These are phyloP conservation scores for Citeromyces nyonsensis DNA, from an alignment of 805 yeast genomes.

Conservation along the genomic window DNA sequence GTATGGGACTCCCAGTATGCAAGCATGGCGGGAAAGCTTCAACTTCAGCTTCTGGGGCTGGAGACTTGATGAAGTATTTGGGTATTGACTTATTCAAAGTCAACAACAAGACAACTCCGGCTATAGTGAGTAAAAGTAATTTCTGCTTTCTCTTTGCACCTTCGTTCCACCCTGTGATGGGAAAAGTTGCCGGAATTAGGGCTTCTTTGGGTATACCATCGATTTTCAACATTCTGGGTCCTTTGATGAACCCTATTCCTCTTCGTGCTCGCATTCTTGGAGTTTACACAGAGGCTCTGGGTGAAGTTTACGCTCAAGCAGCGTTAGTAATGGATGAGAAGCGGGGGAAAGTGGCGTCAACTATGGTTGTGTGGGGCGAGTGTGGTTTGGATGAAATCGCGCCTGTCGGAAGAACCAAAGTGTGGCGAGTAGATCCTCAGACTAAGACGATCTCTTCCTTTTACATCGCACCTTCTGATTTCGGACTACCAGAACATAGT, in stretches of 20 bases:
- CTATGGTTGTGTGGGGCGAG: slow-evolving; percentile 88
- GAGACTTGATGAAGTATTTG: slow-evolving; percentile 67
- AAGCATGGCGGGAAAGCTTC: slow-evolving; percentile 98
- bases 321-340: slow-evolving; percentile 44
- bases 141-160: slow-evolving; percentile 83
- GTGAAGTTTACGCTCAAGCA: slow-evolving; percentile 74
- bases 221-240: slow-evolving; percentile 88
- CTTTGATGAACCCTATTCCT: slow-evolving; percentile 84
- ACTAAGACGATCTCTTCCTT: slow-evolving; percentile 25
- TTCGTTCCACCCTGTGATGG: slow-evolving; percentile 87
- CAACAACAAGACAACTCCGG: slow-evolving; percentile 43
- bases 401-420: slow-evolving; percentile 68
- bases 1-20: slow-evolving; percentile 67
- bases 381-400: slow-evolving; percentile 89
- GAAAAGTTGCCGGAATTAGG: slow-evolving; percentile 64
- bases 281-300: slow-evolving; percentile 68
- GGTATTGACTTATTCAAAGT: slow-evolving; percentile 75
- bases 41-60: slow-evolving; percentile 86
- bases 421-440: slow-evolving; percentile 52
- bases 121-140: slow-evolving; percentile 28
- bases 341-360: slow-evolving; percentile 24
- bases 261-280: slow-evolving; percentile 73
- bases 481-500: slow-evolving; percentile 64
- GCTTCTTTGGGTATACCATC: slow-evolving; percentile 77
- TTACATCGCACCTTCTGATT: slow-evolving; percentile 54